Evolutionary conservation across 345 rosid genomes (phyloP).

Genomic region (Brassica juncea): DNA sequence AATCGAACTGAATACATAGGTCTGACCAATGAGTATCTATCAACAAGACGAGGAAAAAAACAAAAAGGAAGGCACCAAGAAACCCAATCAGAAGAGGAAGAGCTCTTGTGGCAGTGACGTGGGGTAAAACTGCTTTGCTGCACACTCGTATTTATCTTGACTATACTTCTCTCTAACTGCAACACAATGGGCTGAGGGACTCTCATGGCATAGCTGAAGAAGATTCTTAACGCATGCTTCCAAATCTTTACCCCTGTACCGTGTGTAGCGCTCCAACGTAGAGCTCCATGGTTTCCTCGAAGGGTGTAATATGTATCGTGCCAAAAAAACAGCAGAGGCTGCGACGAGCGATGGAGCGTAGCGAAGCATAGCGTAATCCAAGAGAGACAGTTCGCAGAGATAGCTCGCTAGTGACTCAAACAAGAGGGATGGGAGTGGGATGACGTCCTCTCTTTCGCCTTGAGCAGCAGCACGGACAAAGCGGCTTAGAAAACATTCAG

Average conservation of each 20-base stretch:
- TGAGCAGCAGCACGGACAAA: conserved; percentile 82
- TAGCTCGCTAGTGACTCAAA: conserved; percentile 83
- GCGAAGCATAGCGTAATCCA: conserved; percentile 75
- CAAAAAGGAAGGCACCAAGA: neutral
- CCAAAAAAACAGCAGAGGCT: conserved; percentile 84
- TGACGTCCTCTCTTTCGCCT: conserved; percentile 70
- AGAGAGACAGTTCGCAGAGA: conserved; percentile 68
- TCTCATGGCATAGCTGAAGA: conserved; percentile 54
- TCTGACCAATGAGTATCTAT: neutral
- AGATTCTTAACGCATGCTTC: conserved; percentile 69
- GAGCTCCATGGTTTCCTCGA: conserved; percentile 79
- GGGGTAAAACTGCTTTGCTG: conserved; percentile 77
- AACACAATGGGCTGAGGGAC: conserved; percentile 46
- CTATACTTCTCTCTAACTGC: conserved; percentile 86
- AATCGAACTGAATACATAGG: conserved; percentile 7
- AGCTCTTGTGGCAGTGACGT: conserved; percentile 65
- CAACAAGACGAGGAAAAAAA: neutral
- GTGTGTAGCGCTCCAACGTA: conserved; percentile 85
- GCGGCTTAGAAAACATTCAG: conserved; percentile 88
- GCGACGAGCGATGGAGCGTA: conserved; percentile 79
- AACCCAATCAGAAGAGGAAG: conserved; percentile 50
- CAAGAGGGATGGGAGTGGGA: conserved; percentile 52
- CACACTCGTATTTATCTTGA: conserved; percentile 82
- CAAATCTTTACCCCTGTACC: conserved; percentile 64
- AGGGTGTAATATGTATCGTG: conserved; percentile 68